Evolutionary conservation across 768 basidiomycete genomes (phyloP), one percentile per base, ranked within the genome.

Genomic region (Roridomyces roridus): DNA sequence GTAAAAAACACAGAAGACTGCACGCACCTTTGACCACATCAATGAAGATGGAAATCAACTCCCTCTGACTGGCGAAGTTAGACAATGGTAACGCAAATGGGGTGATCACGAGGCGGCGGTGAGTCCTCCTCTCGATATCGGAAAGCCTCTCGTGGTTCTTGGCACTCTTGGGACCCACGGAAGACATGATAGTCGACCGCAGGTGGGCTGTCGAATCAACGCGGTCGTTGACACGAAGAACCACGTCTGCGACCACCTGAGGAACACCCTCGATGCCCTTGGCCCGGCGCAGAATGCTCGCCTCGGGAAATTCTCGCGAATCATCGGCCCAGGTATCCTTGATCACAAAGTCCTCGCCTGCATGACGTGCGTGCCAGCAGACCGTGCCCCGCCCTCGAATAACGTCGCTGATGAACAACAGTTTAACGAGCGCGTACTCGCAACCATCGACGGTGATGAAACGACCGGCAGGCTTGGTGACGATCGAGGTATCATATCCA

Each of bases 321-420:
- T 14, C 20, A 26, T 55, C 53, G 23, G 46, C 46, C 46, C 53
- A 55, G 20, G 45, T 55, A 43, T 55, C 52, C 20, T 54, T 46
- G 52, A 54, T 54, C 6, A 54, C 52, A n/a, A 39, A 46, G 20
- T 46, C 44, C 14, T 54, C 35, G 23, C 37, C 36, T 11, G n/a
- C 52, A 23, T 15, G 36, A 21, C 36, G 43, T 14, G 23, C 52
- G 26, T 31, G 52, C 52, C 52, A 54, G 34, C 52, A 54, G 18
- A 54, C 37, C 1, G 52, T 54, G 7, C 51, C 51, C 17, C 51
- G 17, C 7, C 51, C 51, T 9, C 51, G 51, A 37, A 52, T 37
- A 12, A 53, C 52, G 14, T 53, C 52, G 35, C 44, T 46, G 14
- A 53, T 14, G 15, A 53, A 53, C 24, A 53, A 44, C 1, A 25